Conservation (phyloP, 176 grass and related monocot species). For the Pharus latifolius region DNA sequence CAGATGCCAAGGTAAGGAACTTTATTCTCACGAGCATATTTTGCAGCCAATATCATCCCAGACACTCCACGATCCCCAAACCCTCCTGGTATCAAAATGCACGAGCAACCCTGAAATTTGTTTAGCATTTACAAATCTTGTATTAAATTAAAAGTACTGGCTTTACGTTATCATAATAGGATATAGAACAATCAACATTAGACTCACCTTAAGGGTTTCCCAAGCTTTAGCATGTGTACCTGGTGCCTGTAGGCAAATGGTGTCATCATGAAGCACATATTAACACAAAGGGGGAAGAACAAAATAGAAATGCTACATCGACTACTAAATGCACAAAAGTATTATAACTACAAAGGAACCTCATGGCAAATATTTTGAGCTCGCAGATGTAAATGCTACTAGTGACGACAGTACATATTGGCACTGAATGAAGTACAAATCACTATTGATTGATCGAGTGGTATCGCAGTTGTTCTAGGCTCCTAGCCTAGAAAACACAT, state of each 20-base stretch:
- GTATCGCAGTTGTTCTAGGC: background rate
- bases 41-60: slow-evolving; percentile 94
- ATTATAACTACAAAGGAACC: background rate
- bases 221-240: slow-evolving; percentile 72
- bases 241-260: slow-evolving; percentile 45
- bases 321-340: background rate
- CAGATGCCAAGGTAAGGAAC: slow-evolving; percentile 99
- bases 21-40: slow-evolving; percentile 95
- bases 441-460: background rate
- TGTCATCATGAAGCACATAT: background rate
- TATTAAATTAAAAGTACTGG: background rate
- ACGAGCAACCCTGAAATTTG: slow-evolving; percentile 59
- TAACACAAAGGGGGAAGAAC: background rate
- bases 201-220: slow-evolving; percentile 71
- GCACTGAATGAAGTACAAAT: background rate
- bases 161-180: background rate
- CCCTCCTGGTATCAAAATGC: slow-evolving; percentile 91
- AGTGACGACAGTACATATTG: background rate
- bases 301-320: background rate
- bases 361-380: background rate
- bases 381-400: background rate
- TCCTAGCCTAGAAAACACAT: background rate
- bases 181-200: background rate
- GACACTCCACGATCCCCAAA: slow-evolving; percentile 90
- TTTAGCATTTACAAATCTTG: background rate